Evolutionary conservation across 2,329 filamentous ascomycete species (phyloP).

Genomic region (Eurotiales sp.): DNA sequence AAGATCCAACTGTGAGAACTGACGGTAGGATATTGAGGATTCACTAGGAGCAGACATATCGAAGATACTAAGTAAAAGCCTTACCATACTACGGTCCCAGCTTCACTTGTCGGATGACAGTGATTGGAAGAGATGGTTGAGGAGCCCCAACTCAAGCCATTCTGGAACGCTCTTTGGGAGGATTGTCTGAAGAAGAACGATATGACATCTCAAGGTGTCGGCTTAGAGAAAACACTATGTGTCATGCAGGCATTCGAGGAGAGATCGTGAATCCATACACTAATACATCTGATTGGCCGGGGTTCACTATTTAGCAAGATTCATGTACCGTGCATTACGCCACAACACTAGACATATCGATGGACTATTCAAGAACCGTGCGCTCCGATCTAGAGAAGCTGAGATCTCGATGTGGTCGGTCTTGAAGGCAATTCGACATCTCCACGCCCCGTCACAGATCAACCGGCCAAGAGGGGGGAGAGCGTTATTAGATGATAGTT

Average conservation of each 20-base stretch:
- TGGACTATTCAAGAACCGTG: not conserved
- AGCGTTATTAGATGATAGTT: too few relatives aligned
- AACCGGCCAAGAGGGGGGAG: not conserved
- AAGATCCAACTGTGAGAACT: too few relatives aligned
- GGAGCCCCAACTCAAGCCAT: not conserved
- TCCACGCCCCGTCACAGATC: not conserved
- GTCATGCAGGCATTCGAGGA: not conserved
- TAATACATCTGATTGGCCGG: not conserved
- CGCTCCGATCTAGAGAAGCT: not conserved
- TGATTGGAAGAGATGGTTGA: not conserved
- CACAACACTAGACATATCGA: not conserved
- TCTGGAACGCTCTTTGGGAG: not conserved
- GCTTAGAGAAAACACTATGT: not conserved
- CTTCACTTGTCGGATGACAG: too few relatives aligned
- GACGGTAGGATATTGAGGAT: too few relatives aligned
- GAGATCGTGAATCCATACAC: not conserved
- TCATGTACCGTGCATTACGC: not conserved
- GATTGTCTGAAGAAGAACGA: not conserved
- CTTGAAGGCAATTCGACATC: not conserved
- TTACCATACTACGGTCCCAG: too few relatives aligned
- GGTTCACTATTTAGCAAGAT: not conserved
- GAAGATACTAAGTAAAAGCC: too few relatives aligned
- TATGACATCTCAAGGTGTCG: not conserved
- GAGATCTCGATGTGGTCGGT: not conserved
- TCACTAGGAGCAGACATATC: too few relatives aligned